These are phyloP conservation scores for Isochrysis galbana DNA, from an alignment of 78 protist species.

Conservation along the genomic window DNA sequence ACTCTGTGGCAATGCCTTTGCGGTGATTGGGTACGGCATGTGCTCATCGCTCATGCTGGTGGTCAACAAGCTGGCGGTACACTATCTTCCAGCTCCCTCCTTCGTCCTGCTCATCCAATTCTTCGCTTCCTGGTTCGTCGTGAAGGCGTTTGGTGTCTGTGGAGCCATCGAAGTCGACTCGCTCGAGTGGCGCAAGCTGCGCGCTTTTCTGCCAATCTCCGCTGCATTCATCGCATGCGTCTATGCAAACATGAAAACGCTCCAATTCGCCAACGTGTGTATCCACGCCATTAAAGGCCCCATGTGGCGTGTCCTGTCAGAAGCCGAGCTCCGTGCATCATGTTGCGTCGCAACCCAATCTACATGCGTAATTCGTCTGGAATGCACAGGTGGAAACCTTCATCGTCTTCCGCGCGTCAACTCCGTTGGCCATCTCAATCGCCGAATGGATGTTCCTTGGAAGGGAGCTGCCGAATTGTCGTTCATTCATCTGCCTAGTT, in stretches of 20 bases:
- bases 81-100: neutral
- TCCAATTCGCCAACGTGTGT: neutral
- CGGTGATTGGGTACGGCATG: neutral
- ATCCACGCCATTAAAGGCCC: neutral
- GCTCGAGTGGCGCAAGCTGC: neutral
- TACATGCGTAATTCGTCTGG: too few relatives aligned
- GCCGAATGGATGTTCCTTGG: neutral
- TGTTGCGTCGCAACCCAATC: too few relatives aligned
- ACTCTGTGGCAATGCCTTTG: too few relatives aligned
- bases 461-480: neutral
- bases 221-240: neutral
- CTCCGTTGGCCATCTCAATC: neutral
- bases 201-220: neutral
- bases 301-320: neutral
- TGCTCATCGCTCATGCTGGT: constrained; percentile 11
- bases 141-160: neutral
- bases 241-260: neutral
- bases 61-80: neutral
- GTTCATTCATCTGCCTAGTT: neutral
- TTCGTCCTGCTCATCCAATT: neutral
- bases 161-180: neutral
- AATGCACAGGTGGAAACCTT: neutral
- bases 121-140: neutral
- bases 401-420: constrained; percentile 32
- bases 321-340: too few relatives aligned